Conservation (phyloP, 225 moss, liverwort and hornwort species). For the Ulota crispa region DNA sequence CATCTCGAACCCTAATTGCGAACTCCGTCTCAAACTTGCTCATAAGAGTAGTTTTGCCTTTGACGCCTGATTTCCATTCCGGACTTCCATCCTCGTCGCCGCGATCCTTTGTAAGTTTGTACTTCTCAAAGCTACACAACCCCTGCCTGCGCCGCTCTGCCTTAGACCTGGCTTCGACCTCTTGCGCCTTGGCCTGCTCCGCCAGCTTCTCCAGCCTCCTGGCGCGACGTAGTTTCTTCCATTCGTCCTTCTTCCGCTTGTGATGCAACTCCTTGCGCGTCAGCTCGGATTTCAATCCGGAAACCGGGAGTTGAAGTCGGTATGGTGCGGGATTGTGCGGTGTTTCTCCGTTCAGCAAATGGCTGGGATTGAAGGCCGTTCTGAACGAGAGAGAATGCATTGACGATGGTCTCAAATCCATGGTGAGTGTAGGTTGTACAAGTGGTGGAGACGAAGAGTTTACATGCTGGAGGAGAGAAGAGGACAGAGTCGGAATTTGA, state of each 20-base stretch:
- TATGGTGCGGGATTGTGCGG: neutral
- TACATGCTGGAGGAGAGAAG: neutral
- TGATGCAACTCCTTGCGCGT: constrained; percentile 55
- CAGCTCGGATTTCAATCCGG: constrained; percentile 33
- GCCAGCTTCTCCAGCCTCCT: constrained; percentile 47
- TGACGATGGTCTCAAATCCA: constrained; percentile 33
- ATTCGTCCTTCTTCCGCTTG: constrained; percentile 53
- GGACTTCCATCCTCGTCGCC: neutral
- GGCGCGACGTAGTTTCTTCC: constrained; percentile 47
- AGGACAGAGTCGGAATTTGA: neutral
- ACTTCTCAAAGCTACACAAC: constrained; percentile 52
- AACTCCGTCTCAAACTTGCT: constrained; percentile 56
- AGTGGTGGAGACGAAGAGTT: neutral
- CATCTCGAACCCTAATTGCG: constrained; percentile 40
- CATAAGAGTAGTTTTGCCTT: constrained; percentile 35
- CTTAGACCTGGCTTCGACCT: neutral
- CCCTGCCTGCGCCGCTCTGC: constrained; percentile 17
- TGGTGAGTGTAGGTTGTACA: neutral
- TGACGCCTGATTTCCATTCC: constrained; percentile 45
- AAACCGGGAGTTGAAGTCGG: constrained; percentile 33
- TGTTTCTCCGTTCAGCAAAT: neutral
- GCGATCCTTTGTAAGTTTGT: constrained; percentile 25
- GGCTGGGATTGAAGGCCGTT: constrained; percentile 7
- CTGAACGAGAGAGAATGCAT: constrained; percentile 27
- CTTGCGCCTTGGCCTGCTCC: constrained; percentile 23